Percentiles rank a stretch among this genome's conserved stretches.
These are phyloP conservation scores for Pistacia vera DNA, from an alignment of 345 rosid species.

Conservation along the genomic window DNA sequence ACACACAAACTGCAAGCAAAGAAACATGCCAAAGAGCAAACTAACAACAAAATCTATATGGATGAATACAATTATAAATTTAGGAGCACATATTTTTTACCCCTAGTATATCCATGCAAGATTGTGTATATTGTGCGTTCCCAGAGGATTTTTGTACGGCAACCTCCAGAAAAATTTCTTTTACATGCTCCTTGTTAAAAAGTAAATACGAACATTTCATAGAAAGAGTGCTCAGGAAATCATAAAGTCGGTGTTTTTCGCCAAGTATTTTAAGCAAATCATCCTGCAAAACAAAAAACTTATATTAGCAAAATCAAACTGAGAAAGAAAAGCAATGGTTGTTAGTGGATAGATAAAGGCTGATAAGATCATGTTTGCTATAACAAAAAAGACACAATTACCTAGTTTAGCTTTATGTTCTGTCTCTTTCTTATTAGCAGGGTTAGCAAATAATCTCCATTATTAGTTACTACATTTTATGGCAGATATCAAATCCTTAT, in stretches of 20 bases:
- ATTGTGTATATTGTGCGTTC: conserved; percentile 44
- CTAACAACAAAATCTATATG: background rate
- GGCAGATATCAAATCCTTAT: background rate
- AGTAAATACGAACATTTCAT: conserved; percentile 85
- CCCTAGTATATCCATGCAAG: conserved; percentile 95
- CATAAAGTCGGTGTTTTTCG: conserved; percentile 84
- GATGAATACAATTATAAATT: background rate
- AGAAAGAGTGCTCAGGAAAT: conserved; percentile 76
- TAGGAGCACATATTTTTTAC: conserved; percentile 44
- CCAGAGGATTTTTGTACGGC: conserved; percentile 62
- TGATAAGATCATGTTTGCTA: background rate
- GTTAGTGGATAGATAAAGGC: background rate
- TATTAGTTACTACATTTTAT: background rate
- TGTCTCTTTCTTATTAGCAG: background rate
- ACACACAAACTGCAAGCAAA: background rate
- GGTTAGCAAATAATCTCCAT: background rate
- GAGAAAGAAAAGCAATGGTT: background rate
- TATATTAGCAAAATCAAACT: background rate
- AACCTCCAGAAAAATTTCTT: conserved; percentile 73
- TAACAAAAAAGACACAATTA: background rate
- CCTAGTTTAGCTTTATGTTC: background rate
- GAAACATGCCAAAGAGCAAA: background rate
- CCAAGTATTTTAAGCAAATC: conserved; percentile 90
- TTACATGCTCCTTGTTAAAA: conserved; percentile 89
- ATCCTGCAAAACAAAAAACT: conserved; percentile 58